phyloP scores from a whole-genome alignment of 306 rosid species.

The Lithocarpus polystachyus region DNA sequence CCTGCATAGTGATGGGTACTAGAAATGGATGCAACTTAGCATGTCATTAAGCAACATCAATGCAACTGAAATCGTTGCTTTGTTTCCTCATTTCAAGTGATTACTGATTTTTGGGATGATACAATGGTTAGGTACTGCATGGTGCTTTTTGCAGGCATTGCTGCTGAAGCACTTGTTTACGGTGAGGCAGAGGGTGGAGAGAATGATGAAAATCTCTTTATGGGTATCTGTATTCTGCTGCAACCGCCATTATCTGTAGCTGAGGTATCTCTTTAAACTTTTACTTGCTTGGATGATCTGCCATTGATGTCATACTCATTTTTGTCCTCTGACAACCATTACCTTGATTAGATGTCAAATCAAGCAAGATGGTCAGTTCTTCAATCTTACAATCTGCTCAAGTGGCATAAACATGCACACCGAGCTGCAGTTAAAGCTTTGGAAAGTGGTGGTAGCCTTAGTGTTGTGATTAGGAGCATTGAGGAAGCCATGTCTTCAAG shows the following conservation, averaged over 20 bases:
- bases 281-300: constrained; percentile 12
- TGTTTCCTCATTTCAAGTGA: constrained; percentile 9
- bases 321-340: constrained; percentile 9
- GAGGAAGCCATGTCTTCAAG: constrained; percentile 63
- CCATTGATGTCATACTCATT: background rate
- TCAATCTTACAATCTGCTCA: constrained; percentile 91
- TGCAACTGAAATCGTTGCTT: background rate
- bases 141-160: constrained; percentile 97
- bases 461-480: constrained; percentile 72
- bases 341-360: constrained; percentile 73
- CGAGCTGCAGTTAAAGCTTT: constrained; percentile 86
- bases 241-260: constrained; percentile 81
- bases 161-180: constrained; percentile 93
- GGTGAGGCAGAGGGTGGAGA: constrained; percentile 99
- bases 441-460: constrained; percentile 69
- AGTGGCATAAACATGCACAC: constrained; percentile 81
- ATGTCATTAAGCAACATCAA: background rate
- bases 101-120: constrained; percentile 16
- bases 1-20: background rate
- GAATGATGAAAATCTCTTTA: constrained; percentile 91
- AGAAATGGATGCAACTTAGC: background rate
- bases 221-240: constrained; percentile 68
- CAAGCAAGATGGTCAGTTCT: constrained; percentile 97
- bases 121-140: constrained; percentile 74
- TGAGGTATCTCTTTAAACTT: constrained; percentile 50